These are phyloP conservation scores for Cryphonectria carpinicola DNA, from an alignment of 2,329 filamentous ascomycete species.

Conservation along the genomic window DNA sequence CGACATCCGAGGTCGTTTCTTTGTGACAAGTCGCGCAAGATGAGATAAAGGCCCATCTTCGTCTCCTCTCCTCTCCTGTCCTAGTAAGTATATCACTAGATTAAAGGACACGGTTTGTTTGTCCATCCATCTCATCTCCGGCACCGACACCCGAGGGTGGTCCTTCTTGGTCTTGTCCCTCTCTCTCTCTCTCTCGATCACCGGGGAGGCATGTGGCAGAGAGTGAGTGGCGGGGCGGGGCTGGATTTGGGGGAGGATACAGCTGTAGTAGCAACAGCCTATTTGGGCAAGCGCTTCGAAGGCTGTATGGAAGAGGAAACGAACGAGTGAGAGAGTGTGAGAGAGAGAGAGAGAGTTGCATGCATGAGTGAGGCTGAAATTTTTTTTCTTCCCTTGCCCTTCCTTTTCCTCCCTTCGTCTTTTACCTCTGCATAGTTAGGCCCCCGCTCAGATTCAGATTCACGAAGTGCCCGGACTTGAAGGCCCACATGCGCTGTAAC, in stretches of 20 bases:
- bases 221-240: background rate
- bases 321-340: background rate
- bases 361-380: background rate
- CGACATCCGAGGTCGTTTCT: background rate
- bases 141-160: background rate
- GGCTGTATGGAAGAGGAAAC: background rate
- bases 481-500: conserved; percentile 14
- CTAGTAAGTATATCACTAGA: background rate
- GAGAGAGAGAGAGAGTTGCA: background rate
- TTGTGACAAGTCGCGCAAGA: background rate
- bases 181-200: background rate
- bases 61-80: no score
- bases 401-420: background rate
- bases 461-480: background rate
- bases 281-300: conserved; percentile 6
- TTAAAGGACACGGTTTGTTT: background rate
- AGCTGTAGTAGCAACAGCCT: conserved; percentile 3
- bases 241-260: background rate
- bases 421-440: background rate
- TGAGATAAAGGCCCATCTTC: background rate
- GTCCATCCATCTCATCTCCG: background rate
- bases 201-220: background rate
- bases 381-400: no score
- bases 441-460: background rate
- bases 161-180: no score